phyloP scores from a whole-genome alignment of 75 land plant genomes.

The Selaginella moellendorffii region DNA sequence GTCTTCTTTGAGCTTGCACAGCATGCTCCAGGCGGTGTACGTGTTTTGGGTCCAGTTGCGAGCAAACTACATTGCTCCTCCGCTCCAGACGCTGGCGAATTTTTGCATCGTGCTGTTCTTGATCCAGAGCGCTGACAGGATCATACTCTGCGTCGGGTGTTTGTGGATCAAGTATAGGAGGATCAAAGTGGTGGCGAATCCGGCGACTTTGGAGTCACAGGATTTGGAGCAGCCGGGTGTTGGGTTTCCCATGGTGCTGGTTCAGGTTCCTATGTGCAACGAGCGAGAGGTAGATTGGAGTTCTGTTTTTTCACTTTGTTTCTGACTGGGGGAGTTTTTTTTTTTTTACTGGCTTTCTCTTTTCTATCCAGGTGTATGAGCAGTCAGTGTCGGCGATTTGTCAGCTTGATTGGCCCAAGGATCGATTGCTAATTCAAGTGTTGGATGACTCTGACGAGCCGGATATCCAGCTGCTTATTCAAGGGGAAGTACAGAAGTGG shows the following conservation, averaged over 20 bases:
- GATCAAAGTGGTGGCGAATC: conserved; percentile 41
- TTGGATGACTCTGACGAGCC: conserved; percentile 78
- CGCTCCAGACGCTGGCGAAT: conserved; percentile 42
- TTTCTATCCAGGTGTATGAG: conserved; percentile 48
- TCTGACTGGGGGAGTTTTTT: not conserved
- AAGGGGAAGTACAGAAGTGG: conserved; percentile 57
- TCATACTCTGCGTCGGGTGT: conserved; percentile 58
- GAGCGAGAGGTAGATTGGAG: conserved; percentile 44
- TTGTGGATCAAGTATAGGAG: conserved; percentile 59
- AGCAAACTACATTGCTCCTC: conserved; percentile 58
- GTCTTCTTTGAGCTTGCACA: conserved; percentile 30
- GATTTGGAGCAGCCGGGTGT: conserved; percentile 38
- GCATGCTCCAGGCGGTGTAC: conserved; percentile 39
- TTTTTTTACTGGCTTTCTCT: not conserved
- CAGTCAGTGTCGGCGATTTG: conserved; percentile 69
- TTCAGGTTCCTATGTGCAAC: conserved; percentile 82
- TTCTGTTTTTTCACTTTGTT: not conserved
- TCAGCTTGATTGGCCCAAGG: conserved; percentile 74
- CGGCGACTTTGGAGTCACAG: conserved; percentile 32
- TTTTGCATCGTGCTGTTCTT: conserved; percentile 58
- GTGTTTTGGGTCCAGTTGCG: conserved; percentile 46
- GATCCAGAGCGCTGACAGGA: conserved; percentile 54
- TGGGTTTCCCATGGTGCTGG: conserved; percentile 66
- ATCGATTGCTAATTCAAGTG: conserved; percentile 54
- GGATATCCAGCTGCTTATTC: conserved; percentile 38